Evolutionary conservation across 2,329 filamentous ascomycete genomes (phyloP).

Genomic region (Pseudonectria foliicola): DNA sequence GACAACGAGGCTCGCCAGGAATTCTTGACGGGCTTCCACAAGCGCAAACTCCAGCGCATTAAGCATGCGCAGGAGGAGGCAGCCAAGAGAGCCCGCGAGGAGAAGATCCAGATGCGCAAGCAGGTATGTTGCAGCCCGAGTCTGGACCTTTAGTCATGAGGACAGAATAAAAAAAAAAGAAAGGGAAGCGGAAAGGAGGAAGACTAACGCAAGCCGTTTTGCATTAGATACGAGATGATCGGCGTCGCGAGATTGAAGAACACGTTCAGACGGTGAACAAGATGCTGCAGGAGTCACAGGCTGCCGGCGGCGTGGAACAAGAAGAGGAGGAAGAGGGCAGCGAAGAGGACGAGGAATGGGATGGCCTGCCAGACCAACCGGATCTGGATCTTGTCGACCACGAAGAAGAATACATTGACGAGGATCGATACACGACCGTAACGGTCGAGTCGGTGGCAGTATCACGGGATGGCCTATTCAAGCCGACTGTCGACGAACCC

Average conservation of each 20-base stretch:
- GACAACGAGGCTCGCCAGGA: constrained; percentile 73
- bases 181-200: no score
- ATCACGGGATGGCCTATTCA: constrained; percentile 64
- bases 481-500: constrained; percentile 33
- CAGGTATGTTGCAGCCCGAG: constrained; percentile 51
- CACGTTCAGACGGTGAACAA: constrained; percentile 73
- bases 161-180: no score
- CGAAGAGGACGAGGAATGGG: constrained; percentile 46
- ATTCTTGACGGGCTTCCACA: constrained; percentile 93
- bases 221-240: constrained; percentile 69
- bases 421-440: constrained; percentile 92
- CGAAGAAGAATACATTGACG: constrained; percentile 92
- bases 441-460: constrained; percentile 85
- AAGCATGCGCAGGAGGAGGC: constrained; percentile 81
- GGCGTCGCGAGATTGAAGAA: constrained; percentile 71
- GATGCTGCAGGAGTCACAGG: constrained; percentile 55
- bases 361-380: constrained; percentile 52
- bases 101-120: constrained; percentile 65
- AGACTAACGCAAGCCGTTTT: neutral
- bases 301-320: constrained; percentile 33
- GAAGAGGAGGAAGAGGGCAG: constrained; percentile 31
- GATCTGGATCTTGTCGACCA: constrained; percentile 56
- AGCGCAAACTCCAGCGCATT: constrained; percentile 79
- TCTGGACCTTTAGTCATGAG: no score
- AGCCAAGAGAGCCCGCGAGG: constrained; percentile 67